These are phyloP conservation scores for Penicillium argentinense DNA, from an alignment of 495 filamentous ascomycete genomes.

Conservation along the genomic window DNA sequence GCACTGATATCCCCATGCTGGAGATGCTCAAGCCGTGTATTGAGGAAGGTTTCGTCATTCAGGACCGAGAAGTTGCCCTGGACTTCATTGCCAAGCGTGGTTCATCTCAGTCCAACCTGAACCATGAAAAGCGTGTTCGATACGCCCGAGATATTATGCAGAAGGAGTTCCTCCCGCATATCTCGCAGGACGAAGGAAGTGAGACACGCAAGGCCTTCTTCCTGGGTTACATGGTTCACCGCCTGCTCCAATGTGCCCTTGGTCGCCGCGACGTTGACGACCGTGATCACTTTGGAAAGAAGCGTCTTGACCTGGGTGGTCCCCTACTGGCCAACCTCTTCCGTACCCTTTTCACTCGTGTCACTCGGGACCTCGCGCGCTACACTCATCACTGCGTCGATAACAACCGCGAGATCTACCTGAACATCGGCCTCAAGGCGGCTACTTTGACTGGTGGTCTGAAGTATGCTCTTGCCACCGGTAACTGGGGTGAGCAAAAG, in stretches of 20 bases:
- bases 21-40: conserved; percentile 96
- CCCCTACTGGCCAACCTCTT: conserved; percentile 93
- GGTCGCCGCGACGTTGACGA: conserved; percentile 92
- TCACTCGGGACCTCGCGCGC: conserved; percentile 83
- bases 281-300: conserved; percentile 98
- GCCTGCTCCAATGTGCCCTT: conserved; percentile 85
- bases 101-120: conserved; percentile 65
- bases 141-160: conserved; percentile 93
- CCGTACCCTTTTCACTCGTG: conserved; percentile 78
- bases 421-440: conserved; percentile 88
- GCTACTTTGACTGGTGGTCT: conserved; percentile 86
- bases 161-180: conserved; percentile 94
- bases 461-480: conserved; percentile 96
- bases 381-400: conserved; percentile 92
- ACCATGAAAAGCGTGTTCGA: conserved; percentile 82
- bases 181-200: conserved; percentile 93
- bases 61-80: conserved; percentile 91
- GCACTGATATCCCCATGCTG: conserved; percentile 92
- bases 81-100: conserved; percentile 95
- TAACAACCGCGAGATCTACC: conserved; percentile 79
- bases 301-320: conserved; percentile 92
- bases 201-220: conserved; percentile 98
- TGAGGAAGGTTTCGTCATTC: conserved; percentile 93
- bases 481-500: conserved; percentile 99
- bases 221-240: conserved; percentile 97